Evolutionary conservation across 1,139 yeast species (phyloP).

Genomic region (Candida smagusa): DNA sequence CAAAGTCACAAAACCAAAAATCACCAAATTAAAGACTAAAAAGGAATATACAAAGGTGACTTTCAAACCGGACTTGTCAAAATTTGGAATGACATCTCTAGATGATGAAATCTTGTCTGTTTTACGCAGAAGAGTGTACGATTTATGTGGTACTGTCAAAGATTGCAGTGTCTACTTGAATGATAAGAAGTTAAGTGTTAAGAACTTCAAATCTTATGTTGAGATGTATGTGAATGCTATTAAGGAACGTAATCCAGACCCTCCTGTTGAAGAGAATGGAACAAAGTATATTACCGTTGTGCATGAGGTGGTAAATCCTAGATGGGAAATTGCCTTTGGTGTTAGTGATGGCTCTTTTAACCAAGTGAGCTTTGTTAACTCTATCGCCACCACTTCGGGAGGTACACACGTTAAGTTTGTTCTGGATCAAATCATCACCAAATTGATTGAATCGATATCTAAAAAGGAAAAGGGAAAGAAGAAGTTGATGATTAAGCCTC

Average conservation of each 20-base stretch:
- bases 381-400: constrained; percentile 96
- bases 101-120: constrained; percentile 85
- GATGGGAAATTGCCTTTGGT: constrained; percentile 97
- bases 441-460: constrained; percentile 57
- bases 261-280: constrained; percentile 20
- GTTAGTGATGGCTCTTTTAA: constrained; percentile 87
- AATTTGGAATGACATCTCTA: constrained; percentile 78
- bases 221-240: constrained; percentile 84
- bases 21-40: constrained; percentile 56
- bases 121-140: constrained; percentile 89
- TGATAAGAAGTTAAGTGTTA: constrained; percentile 66
- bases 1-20: constrained; percentile 70
- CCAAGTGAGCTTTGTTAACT: constrained; percentile 95
- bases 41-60: constrained; percentile 84
- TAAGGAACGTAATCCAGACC: constrained; percentile 33
- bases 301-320: constrained; percentile 64
- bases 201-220: constrained; percentile 80
- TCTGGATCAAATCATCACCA: constrained; percentile 78
- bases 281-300: constrained; percentile 56
- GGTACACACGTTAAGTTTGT: constrained; percentile 93
- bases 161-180: constrained; percentile 79
- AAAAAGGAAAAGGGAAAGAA: constrained; percentile 76
- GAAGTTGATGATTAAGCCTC: constrained; percentile 73
- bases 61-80: constrained; percentile 81
- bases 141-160: constrained; percentile 91